Evolutionary conservation across 2,329 filamentous ascomycete species (phyloP).

Genomic region (Colletotrichum noveboracense): DNA sequence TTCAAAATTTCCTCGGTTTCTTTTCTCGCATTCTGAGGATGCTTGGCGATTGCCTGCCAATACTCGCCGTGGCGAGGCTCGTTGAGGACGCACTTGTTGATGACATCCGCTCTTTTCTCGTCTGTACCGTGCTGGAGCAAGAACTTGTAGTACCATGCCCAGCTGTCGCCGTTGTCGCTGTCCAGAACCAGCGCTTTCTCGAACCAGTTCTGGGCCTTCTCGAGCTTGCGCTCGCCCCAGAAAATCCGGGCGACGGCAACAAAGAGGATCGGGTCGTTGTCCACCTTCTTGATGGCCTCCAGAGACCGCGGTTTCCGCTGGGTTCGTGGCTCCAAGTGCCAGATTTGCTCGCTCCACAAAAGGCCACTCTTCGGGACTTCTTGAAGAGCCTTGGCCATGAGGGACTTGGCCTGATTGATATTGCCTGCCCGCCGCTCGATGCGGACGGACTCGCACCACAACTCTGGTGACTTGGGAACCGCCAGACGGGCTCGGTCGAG

Average conservation of each 20-base stretch:
- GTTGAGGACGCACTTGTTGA: slow-evolving; percentile 79
- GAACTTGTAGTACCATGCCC: slow-evolving; percentile 99
- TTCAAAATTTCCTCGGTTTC: slow-evolving; percentile 82
- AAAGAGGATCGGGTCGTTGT: slow-evolving; percentile 88
- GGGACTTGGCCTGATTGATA: slow-evolving; percentile 79
- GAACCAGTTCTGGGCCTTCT: slow-evolving; percentile 97
- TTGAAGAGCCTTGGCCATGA: slow-evolving; percentile 93
- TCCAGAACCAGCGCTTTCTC: slow-evolving; percentile 92
- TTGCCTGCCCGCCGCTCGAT: slow-evolving; percentile 90
- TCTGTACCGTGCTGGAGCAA: slow-evolving; percentile 89
- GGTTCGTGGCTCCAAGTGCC: slow-evolving; percentile 89
- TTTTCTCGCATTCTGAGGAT: slow-evolving; percentile 79
- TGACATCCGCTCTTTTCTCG: slow-evolving; percentile 86
- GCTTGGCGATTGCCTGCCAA: slow-evolving; percentile 87
- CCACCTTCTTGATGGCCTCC: slow-evolving; percentile 96
- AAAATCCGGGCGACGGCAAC: slow-evolving; percentile 94
- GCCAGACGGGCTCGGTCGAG: slow-evolving; percentile 90
- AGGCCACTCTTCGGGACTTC: slow-evolving; percentile 88
- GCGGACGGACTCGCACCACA: slow-evolving; percentile 94
- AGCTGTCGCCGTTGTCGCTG: slow-evolving; percentile 86
- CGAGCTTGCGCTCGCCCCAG: slow-evolving; percentile 89
- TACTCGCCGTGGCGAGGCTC: slow-evolving; percentile 93
- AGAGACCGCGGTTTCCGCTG: slow-evolving; percentile 90
- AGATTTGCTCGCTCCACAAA: slow-evolving; percentile 94
- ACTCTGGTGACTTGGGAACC: slow-evolving; percentile 80